Base-by-base conservation (phyloP, 2,329 filamentous ascomycete genomes). In the Ophiostoma pallidulum region DNA sequence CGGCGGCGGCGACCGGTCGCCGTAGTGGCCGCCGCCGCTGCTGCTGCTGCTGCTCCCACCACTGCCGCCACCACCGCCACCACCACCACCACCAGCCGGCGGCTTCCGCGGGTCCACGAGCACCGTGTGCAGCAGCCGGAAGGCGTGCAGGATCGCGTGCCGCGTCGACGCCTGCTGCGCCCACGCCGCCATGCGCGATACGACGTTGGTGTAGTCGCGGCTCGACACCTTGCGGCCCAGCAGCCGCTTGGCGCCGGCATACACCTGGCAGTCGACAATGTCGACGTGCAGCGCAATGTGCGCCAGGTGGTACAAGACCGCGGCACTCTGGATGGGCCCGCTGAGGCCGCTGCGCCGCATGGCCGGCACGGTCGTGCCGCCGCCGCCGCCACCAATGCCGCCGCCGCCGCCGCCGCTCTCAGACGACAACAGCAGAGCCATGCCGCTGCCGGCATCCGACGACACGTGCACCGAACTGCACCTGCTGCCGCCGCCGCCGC, bases 261-360 rank as follows among this genome's bases (percentile, higher is more conserved):
- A 94, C 38, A 94, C 87, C 62, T 94, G 88, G 58, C 86, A 90
- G 62, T 94, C 88, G 20, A 92, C 80, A 36, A 95, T 86, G 58
- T 94, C 86, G 35, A 90, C 84, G 60, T 94, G 86, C 59, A 92
- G 82, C 32, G 84, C 86, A 75, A 96, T 89, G 57, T 94, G 88
- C 0, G 88, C 87, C 14, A 96, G 70, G 53, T 91, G 87, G 58
- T 94, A 89, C 4, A 95, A 72, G 8, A 92, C 82, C 2, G 83
- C 84, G 8, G 86, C 79, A 44, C 82, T 86, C 59, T 92, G 84
- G 52, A 90, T 87, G 28, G 88, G 80, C 0, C 74, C 71, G 45
- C 72, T 77, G 1, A 68, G 8, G 62, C 63, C 45, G 82, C 77
- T 46, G 5, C 47, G 77, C 53, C 82, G 65, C 20, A 59, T 57